phyloP scores from a whole-genome alignment of 768 basidiomycete genomes.

The Termitomyces sp. region DNA sequence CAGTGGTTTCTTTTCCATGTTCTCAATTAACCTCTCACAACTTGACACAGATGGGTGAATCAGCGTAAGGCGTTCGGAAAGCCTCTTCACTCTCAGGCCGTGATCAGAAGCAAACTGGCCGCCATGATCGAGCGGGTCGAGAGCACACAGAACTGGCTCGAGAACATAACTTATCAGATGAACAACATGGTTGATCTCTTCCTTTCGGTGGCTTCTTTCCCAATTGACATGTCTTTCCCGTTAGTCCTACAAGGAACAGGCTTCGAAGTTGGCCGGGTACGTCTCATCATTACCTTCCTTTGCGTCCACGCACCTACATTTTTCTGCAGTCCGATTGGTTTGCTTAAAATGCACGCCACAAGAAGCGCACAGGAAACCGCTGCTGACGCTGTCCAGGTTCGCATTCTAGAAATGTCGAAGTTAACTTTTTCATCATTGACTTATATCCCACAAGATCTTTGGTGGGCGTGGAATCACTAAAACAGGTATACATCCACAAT shows the following conservation, averaged over 20 bases:
- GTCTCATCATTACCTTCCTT: slow-evolving; percentile 8
- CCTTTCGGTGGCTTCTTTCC: neutral
- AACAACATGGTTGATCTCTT: slow-evolving; percentile 60
- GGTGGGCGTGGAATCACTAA: slow-evolving; percentile 85
- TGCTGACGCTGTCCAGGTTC: slow-evolving; percentile 61
- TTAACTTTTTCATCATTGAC: neutral
- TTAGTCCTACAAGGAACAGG: slow-evolving; percentile 70
- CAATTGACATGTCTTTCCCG: neutral
- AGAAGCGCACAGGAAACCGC: slow-evolving; percentile 59
- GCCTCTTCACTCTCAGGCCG: slow-evolving; percentile 75
- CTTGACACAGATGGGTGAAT: slow-evolving; percentile 58
- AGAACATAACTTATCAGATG: slow-evolving; percentile 84
- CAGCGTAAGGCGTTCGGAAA: slow-evolving; percentile 92
- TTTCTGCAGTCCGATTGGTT: slow-evolving; percentile 50
- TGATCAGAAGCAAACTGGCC: slow-evolving; percentile 86
- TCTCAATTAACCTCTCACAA: neutral
- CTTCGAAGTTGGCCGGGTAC: slow-evolving; percentile 68
- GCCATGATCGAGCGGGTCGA: slow-evolving; percentile 61
- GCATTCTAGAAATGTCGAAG: neutral
- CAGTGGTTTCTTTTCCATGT: neutral
- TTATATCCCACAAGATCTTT: slow-evolving; percentile 49
- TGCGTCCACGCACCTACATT: neutral
- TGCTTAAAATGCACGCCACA: slow-evolving; percentile 68
- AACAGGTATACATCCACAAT: slow-evolving; percentile 45
- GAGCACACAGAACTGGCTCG: slow-evolving; percentile 78